These are phyloP conservation scores for Fusarium mundagurra DNA, from an alignment of 2,329 filamentous ascomycete genomes.

Conservation along the genomic window DNA sequence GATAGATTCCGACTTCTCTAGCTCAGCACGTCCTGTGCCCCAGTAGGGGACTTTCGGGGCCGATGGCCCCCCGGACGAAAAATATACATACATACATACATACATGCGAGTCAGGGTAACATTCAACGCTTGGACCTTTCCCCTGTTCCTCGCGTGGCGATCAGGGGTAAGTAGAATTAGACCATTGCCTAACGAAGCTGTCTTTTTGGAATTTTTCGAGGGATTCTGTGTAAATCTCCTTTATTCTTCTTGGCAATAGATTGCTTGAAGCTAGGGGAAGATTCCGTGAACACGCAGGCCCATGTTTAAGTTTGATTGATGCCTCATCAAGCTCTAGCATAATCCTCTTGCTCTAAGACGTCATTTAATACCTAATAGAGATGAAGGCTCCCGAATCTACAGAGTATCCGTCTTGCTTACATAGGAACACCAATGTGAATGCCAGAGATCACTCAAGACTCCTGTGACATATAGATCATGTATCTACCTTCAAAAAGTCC, in stretches of 20 bases:
- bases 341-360: neutral
- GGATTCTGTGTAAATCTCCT: neutral
- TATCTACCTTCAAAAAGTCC: no score
- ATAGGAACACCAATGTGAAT: neutral
- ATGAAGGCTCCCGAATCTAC: no score
- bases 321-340: no score
- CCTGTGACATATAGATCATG: neutral
- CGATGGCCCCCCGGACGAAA: no score
- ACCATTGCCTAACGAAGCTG: neutral
- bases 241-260: neutral
- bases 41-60: no score
- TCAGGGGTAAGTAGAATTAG: neutral
- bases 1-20: no score
- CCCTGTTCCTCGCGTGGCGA: neutral
- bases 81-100: no score
- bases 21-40: no score
- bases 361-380: neutral
- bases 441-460: neutral
- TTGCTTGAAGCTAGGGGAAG: neutral
- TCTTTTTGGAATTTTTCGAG: neutral
- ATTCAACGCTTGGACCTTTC: neutral
- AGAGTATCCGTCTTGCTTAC: rapidly evolving
- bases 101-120: no score
- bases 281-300: neutral
- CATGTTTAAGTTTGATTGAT: neutral